Conservation (phyloP, 345 rosid genomes). For the Euphorbia tirucalli region DNA sequence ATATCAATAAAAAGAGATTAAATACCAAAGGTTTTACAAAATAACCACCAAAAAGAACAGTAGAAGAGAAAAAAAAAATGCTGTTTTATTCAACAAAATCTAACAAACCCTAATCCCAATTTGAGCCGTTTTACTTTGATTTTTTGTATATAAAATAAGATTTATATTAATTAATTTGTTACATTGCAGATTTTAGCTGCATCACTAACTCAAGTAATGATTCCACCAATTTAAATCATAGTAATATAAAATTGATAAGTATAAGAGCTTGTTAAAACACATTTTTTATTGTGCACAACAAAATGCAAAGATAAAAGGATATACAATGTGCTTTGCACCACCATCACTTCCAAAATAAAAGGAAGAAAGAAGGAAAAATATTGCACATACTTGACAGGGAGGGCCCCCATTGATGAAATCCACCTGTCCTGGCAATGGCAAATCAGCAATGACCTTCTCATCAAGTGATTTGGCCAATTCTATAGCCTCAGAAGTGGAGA, state of each 20-base stretch:
- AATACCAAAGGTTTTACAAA: too few relatives aligned
- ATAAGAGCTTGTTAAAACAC: too few relatives aligned
- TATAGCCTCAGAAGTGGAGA: slow-evolving; percentile 71
- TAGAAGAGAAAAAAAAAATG: not conserved
- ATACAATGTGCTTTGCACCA: not conserved
- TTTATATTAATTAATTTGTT: not conserved
- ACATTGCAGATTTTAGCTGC: not conserved
- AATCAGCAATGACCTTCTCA: slow-evolving; percentile 37
- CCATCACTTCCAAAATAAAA: not conserved
- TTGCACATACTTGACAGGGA: slow-evolving; percentile 72
- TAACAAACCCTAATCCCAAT: not conserved
- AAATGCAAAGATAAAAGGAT: not conserved
- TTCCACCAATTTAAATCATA: too few relatives aligned
- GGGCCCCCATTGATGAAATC: slow-evolving; percentile 97
- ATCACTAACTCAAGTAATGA: not conserved
- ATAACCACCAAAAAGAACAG: not conserved
- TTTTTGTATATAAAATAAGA: not conserved
- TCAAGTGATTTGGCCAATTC: slow-evolving; percentile 41
- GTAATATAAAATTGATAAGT: too few relatives aligned
- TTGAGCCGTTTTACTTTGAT: not conserved
- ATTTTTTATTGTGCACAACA: too few relatives aligned
- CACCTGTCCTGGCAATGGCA: slow-evolving; percentile 64
- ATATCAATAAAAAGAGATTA: too few relatives aligned
- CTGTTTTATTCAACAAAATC: not conserved
- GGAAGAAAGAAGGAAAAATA: too few relatives aligned